A percentile compares a stretch with the other conserved stretches of the same genome.
Evolutionary conservation across 768 basidiomycete genomes (phyloP).

Genomic region (Tulasnella sp.): DNA sequence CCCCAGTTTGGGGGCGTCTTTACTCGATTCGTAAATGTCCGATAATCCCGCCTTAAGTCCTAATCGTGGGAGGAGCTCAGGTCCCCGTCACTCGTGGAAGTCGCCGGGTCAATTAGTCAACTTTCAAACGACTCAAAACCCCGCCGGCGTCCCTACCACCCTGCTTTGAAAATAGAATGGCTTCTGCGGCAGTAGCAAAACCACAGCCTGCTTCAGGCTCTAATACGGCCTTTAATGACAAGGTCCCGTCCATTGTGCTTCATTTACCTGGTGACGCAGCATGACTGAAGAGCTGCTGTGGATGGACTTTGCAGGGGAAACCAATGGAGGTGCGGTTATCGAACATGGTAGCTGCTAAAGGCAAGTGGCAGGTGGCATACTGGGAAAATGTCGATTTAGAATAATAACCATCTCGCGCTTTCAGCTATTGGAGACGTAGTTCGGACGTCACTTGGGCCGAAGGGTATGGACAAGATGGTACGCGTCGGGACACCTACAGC

Average conservation of each 20-base stretch:
- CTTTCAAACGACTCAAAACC: conserved; percentile 6
- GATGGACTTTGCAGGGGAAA: conserved; percentile 64
- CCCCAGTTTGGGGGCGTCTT: neutral
- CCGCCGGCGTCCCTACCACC: neutral
- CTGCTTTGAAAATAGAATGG: neutral
- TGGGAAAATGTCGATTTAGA: neutral
- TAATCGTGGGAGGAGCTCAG: neutral
- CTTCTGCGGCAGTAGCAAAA: neutral
- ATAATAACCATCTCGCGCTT: conserved; percentile 28
- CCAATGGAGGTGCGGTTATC: conserved; percentile 97
- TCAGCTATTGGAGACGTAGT: conserved; percentile 96
- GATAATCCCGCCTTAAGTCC: neutral
- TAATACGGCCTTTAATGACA: conserved; percentile 83
- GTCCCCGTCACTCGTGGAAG: neutral
- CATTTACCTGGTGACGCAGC: neutral
- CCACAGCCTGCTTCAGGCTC: conserved; percentile 42
- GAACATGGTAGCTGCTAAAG: conserved; percentile 97
- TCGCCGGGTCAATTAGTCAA: conserved; percentile 3
- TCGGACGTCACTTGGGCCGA: conserved; percentile 90
- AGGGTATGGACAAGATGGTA: conserved; percentile 99
- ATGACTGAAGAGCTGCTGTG: conserved; percentile 35
- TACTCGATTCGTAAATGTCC: neutral
- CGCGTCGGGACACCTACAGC: conserved; percentile 29
- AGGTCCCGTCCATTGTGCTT: conserved; percentile 44
- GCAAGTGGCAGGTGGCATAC: conserved; percentile 39